Evolutionary conservation across 2,329 filamentous ascomycete species (phyloP), one percentile per base, ranked within the genome.

Genomic region (Pyricularia sp.): DNA sequence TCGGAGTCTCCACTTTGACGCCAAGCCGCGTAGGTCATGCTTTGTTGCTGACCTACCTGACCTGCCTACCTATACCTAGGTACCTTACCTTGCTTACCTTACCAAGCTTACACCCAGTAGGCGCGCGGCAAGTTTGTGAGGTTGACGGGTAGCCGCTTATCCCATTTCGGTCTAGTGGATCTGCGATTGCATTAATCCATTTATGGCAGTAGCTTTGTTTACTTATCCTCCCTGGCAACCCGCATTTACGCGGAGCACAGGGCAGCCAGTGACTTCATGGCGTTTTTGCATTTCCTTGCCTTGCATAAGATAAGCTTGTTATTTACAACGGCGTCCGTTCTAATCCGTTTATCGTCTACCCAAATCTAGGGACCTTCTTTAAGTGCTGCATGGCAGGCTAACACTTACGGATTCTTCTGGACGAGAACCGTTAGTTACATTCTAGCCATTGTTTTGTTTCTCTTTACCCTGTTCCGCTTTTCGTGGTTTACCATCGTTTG

Each of bases 161-260:
- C 59, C 59, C 11, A 28, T 6, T 17, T 14, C 1, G 59, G 25
- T 12, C 26, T 63, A 28, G 59, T 17, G 25, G 23, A 61, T 26
- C 59, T 63, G 23, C 25, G 7, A 30, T 28, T 17, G 59, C 26
- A 9, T 28, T 63, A 63, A 50, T 14, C 65, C 65, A 23, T 23
- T 58, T 59, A 6, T 12, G 65, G 65, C 55, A 67, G 12, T 58
- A 50, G 59, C 59, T 50, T 67, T 67, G 65, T 67, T 67, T 67
- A 67, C 65, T 66, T 67, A 23, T 66, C 23, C 36, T 50, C 65
- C 65, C 65, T 67, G 33, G 65, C 65, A 67, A 67, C 65, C 65
- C 65, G 65, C 42, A 28, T 67, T 67, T 67, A 55, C 65, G 36
- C 42, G 14, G 36, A 58, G 65, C 59, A 63, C 59, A 28, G 59